Evolutionary conservation across 129 eudicot species (phyloP).

Genomic region (Logfia minima): DNA sequence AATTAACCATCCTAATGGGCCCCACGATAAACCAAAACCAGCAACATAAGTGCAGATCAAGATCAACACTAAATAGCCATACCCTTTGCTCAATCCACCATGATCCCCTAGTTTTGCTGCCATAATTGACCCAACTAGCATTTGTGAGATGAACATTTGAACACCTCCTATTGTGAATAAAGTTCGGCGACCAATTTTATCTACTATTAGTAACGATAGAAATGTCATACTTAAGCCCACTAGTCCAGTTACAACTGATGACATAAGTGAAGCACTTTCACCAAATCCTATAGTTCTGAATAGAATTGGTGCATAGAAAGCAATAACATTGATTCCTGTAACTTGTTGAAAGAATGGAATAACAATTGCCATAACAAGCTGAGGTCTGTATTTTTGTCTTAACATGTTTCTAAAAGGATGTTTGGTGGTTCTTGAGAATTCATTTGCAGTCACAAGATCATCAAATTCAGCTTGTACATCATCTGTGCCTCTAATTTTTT

Average conservation of each 20-base stretch:
- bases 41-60: conserved; percentile 53
- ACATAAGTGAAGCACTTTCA: conserved; percentile 56
- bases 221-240: conserved; percentile 44
- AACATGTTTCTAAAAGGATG: conserved; percentile 43
- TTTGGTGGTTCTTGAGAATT: conserved; percentile 38
- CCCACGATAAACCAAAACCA: conserved; percentile 79
- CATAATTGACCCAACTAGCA: conserved; percentile 52
- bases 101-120: conserved; percentile 64
- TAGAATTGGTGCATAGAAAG: conserved; percentile 50
- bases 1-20: conserved; percentile 72
- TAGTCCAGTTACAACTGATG: conserved; percentile 49
- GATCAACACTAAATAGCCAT: conserved; percentile 42
- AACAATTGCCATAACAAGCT: conserved; percentile 48
- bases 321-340: conserved; percentile 53
- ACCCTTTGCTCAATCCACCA: conserved; percentile 53
- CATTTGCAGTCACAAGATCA: conserved; percentile 57
- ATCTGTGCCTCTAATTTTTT: conserved; percentile 48
- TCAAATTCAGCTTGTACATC: conserved; percentile 63
- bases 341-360: conserved; percentile 58
- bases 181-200: conserved; percentile 51
- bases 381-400: conserved; percentile 41
- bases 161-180: conserved; percentile 53
- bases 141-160: conserved; percentile 57
- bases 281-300: conserved; percentile 60
- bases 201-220: conserved; percentile 51